Evolutionary conservation across 2,329 filamentous ascomycete genomes (phyloP), one percentile per base, ranked within the genome.

Genomic region (Pseudogymnoascus sp.): DNA sequence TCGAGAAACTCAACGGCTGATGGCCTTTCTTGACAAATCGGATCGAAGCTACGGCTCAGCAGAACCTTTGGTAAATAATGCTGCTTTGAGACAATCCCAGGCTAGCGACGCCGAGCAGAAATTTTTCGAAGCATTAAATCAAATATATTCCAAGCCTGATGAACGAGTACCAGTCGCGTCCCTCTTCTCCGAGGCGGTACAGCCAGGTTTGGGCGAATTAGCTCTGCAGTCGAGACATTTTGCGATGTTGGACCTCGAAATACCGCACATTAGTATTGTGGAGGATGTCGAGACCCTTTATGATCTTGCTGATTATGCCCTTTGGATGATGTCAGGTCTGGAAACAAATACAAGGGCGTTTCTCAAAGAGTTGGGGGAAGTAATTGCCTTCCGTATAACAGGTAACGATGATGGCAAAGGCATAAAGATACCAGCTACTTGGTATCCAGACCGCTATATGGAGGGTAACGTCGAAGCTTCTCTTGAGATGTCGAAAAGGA

Each of bases 11-110:
- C 85, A 87, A 67, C 82, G 85, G 12, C 72, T 88, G 4, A 80
- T 88, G 76, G 85, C 84, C 8, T 87, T 88, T 66, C 77, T 88
- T 2, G 85, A 87, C 64, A 75, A 73, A 8, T 85, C 84, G 0
- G 81, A 86, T 26, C 79, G 86, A 47, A 81, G 80, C 47, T 86
- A 86, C 67, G 85, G 82, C 12, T 82, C 81, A 0, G 79, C 79
- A 21, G 81, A 83, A 63, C 74, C 76, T 4, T 71, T 86, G 5
- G 72, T 77, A 14, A 66, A 67, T 7, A 64, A 70, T 31, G 64
- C 60, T 4, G 68, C 68, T 23, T 68, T 73, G n/a, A 65, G 37
- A 68, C 40, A 68, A 64, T 47, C 14, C 23, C 36, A 62, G 57
- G 57, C 5, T n/a, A 70, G 65, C 36, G 66, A 68, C 16, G 23